Conservation (phyloP, 73 alveolate species). For the Blepharisma japonicum region DNA sequence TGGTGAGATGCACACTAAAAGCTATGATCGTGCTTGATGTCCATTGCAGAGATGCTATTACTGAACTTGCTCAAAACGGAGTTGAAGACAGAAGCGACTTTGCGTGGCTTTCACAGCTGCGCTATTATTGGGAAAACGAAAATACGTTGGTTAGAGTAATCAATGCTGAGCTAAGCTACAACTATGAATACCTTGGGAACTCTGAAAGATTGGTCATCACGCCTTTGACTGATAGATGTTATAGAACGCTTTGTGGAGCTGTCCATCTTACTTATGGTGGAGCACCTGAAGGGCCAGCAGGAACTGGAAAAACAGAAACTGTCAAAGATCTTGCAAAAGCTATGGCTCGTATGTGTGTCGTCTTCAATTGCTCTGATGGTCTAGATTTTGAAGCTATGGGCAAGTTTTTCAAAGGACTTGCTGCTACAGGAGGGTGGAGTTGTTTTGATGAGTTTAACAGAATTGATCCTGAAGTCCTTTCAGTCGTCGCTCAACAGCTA, state of each 20-base stretch:
- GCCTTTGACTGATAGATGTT: constrained; percentile 99
- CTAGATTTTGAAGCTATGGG: constrained; percentile 97
- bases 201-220: constrained; percentile 95
- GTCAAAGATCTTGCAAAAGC: constrained; percentile 98
- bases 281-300: constrained; percentile 99
- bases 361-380: constrained; percentile 96
- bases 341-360: constrained; percentile 89
- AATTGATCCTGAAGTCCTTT: constrained; percentile 92
- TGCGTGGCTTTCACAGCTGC: constrained; percentile 99
- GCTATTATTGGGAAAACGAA: constrained; percentile 93
- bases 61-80: constrained; percentile 69
- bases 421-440: constrained; percentile 99
- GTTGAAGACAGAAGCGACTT: constrained; percentile 86
- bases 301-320: constrained; percentile 96
- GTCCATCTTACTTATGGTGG: constrained; percentile 99
- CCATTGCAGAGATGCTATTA: constrained; percentile 92
- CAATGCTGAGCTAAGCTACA: constrained; percentile 77
- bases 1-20: constrained; percentile 93
- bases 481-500: constrained; percentile 85
- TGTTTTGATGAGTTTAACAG: constrained; percentile 99
- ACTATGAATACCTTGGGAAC: constrained; percentile 98
- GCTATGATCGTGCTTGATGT: constrained; percentile 97
- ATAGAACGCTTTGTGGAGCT: constrained; percentile 98
- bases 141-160: constrained; percentile 63
- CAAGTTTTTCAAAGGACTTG: constrained; percentile 99